Evolutionary conservation across 2,329 filamentous ascomycete genomes (phyloP).

Genomic region (Canariomyces notabilis): DNA sequence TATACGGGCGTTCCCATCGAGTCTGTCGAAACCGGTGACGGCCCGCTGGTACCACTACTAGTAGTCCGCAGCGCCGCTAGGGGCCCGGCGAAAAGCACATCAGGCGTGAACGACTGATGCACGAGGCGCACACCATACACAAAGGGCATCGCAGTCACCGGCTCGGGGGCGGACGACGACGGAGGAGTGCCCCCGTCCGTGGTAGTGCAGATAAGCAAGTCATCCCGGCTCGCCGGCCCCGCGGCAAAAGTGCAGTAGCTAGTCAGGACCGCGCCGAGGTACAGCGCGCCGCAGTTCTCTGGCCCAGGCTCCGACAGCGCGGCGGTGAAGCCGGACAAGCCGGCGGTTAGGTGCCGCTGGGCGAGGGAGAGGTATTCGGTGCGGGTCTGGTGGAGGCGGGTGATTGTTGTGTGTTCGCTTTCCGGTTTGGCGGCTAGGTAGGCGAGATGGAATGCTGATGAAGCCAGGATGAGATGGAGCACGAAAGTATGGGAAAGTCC

Average conservation of each 20-base stretch:
- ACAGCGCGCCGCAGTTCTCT: slow-evolving; percentile 10
- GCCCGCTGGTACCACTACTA: too few species aligned
- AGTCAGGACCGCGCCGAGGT: slow-evolving; percentile 2
- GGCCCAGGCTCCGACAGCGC: slow-evolving; percentile 5
- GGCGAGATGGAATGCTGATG: too few species aligned
- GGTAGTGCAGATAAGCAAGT: slow-evolving; percentile 5
- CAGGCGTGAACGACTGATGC: slow-evolving; percentile 1
- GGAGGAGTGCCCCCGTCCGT: neutral
- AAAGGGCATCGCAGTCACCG: slow-evolving; percentile 10
- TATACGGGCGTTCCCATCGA: neutral
- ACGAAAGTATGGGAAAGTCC: too few species aligned
- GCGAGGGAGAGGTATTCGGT: slow-evolving; percentile 5
- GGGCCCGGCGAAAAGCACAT: slow-evolving; percentile 7
- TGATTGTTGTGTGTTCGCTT: too few species aligned
- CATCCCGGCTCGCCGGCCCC: neutral
- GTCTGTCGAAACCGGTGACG: neutral
- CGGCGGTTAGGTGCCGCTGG: slow-evolving; percentile 8
- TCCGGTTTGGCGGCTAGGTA: too few species aligned
- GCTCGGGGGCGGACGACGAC: neutral
- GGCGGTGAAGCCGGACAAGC: slow-evolving; percentile 9
- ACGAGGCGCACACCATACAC: slow-evolving; percentile 4
- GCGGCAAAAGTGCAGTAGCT: slow-evolving; percentile 7
- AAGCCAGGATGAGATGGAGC: too few species aligned
- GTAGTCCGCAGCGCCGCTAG: neutral
- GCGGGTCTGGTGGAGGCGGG: neutral